Percentiles rank a stretch among this genome's conserved stretches.
Conservation (phyloP, 495 filamentous ascomycete genomes). For the Parathielavia appendiculata region DNA sequence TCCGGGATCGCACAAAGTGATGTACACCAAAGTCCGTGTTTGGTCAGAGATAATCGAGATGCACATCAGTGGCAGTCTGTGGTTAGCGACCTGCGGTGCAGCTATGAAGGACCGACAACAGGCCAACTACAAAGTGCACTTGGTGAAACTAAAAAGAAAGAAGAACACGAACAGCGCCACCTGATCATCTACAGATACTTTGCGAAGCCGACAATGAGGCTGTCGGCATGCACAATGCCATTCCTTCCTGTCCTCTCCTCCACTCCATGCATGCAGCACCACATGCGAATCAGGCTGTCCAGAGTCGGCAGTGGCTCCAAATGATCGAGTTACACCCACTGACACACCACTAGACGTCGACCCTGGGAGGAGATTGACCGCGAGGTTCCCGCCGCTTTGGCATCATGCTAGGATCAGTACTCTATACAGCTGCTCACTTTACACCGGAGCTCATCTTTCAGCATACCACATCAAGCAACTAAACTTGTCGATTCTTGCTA, state of each 20-base stretch:
- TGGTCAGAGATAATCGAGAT: too few relatives aligned
- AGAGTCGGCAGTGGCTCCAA: background rate
- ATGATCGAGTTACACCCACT: background rate
- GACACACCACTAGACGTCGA: background rate
- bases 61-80: too few relatives aligned
- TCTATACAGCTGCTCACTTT: background rate
- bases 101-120: background rate
- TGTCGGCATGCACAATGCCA: background rate
- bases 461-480: slow-evolving; percentile 14
- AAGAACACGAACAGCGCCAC: background rate
- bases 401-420: too few relatives aligned
- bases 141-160: background rate
- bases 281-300: background rate
- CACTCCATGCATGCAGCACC: background rate
- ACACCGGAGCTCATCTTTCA: slow-evolving; percentile 15
- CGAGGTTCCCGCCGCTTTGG: too few relatives aligned
- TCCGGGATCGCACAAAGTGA: background rate
- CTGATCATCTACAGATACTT: background rate
- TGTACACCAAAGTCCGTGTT: too few relatives aligned
- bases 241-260: background rate
- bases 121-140: too few relatives aligned
- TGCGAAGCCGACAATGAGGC: slow-evolving; percentile 1
- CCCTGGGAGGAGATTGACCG: too few relatives aligned
- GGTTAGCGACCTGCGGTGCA: background rate
- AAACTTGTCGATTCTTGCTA: background rate